phyloP scores from a whole-genome alignment of 345 rosid species.

The Brassica carinata region DNA sequence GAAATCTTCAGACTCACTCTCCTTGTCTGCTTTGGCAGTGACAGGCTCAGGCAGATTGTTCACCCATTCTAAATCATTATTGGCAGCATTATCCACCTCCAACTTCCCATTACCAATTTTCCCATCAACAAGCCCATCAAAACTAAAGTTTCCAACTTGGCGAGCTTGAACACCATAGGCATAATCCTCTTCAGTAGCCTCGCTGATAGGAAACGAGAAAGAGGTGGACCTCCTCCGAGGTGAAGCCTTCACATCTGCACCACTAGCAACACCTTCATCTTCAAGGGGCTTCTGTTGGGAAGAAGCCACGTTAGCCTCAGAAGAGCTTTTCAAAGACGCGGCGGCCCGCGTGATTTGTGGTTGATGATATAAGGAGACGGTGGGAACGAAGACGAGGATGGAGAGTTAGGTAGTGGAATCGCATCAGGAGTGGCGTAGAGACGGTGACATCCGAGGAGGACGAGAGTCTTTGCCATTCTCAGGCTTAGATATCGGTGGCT shows the following conservation, averaged over 20 bases:
- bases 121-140: constrained; percentile 38
- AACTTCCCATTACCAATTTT: constrained; percentile 29
- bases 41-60: constrained; percentile 34
- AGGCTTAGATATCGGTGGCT: constrained; percentile 48
- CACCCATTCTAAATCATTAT: constrained; percentile 33
- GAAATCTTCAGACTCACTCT: constrained; percentile 61
- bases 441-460: constrained; percentile 66
- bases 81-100: constrained; percentile 33
- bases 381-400: constrained; percentile 74
- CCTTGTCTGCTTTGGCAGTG: constrained; percentile 42
- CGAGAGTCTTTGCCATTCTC: constrained; percentile 48
- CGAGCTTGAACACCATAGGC: constrained; percentile 26
- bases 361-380: constrained; percentile 82
- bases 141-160: constrained; percentile 17
- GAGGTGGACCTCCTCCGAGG: constrained; percentile 43
- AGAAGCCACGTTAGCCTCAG: constrained; percentile 55
- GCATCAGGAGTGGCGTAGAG: constrained; percentile 77
- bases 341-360: constrained; percentile 81
- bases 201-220: constrained; percentile 43
- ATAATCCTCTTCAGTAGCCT: constrained; percentile 36
- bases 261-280: constrained; percentile 27
- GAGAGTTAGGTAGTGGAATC: constrained; percentile 73
- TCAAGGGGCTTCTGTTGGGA: constrained; percentile 38
- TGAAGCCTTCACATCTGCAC: constrained; percentile 34
- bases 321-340: constrained; percentile 65